A percentile compares a stretch with the other conserved stretches of the same genome.
Evolutionary conservation across 2,329 filamentous ascomycete genomes (phyloP).

Genomic region (Venturia aucupariae): DNA sequence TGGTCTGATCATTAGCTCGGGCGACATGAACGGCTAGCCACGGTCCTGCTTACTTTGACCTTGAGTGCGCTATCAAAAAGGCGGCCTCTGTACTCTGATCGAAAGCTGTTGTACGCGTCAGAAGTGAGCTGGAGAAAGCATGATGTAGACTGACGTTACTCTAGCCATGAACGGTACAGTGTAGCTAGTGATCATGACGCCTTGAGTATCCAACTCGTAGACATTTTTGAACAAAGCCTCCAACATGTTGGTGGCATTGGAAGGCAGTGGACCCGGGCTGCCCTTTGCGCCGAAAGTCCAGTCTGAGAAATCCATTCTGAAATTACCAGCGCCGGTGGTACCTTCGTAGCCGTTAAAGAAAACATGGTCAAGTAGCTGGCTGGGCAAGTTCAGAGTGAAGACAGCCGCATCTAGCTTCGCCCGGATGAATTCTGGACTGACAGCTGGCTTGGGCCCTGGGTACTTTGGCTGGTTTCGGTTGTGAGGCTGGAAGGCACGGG

Average conservation of each 20-base stretch:
- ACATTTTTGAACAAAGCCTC: neutral
- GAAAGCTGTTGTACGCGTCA: neutral
- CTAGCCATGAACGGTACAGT: neutral
- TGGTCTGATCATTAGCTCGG: neutral
- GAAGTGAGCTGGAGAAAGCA: neutral
- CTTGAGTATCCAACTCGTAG: neutral
- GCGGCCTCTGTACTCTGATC: constrained; percentile 2
- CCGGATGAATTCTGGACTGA: neutral
- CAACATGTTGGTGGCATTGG: neutral
- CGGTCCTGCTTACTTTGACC: neutral
- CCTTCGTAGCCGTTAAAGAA: neutral
- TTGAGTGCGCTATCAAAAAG: neutral
- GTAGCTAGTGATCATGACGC: constrained; percentile 2
- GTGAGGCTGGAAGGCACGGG: neutral
- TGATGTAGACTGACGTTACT: neutral
- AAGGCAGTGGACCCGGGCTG: neutral
- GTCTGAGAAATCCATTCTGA: constrained; percentile 2
- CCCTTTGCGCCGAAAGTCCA: neutral
- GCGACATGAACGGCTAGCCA: neutral
- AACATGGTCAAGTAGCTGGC: neutral
- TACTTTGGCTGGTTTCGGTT: neutral
- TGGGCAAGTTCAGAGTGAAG: neutral
- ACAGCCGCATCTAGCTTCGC: neutral
- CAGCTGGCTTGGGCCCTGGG: neutral
- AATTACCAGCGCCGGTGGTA: neutral